Base-by-base conservation (phyloP, 129 eudicot species). In the Silybum marianum region DNA sequence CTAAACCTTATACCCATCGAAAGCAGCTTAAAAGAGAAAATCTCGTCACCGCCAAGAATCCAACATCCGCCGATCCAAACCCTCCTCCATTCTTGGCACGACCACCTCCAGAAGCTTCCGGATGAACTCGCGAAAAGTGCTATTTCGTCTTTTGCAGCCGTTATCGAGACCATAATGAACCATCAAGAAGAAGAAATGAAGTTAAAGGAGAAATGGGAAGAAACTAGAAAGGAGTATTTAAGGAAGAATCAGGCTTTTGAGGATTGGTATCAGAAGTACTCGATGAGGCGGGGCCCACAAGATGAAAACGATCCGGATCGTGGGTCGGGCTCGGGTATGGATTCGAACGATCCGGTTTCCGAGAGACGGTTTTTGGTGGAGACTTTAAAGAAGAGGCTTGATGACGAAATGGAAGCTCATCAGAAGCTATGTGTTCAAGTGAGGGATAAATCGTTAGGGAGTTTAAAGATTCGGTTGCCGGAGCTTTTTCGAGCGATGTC, bases 131-230 rank as follows among this genome's bases (percentile, higher is more conserved):
- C 96, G 1, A 95, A 84, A 83, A 89, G 92, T 26, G 97, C 98
- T 0, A 89, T 95, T 54, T 42, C 89, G 0, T 95, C 98, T 10
- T 95, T 92, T 78, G 88, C 90, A 4, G 97, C 97, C 1, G 96
- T 95, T 36, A 90, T 95, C 22, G 87, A 88, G 80, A 89, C 98
- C 76, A 95, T 95, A 25, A 80, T 90, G 48, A 34, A 84, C 42
- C 96, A 95, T 65, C 98, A 92, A 63, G 97, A 95, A 25, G 97
- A 95, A 75, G 98, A 95, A 75, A 95, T 92, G 98, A 95, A 89
- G 88, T 76, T 89, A 40, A 95, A 89, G 85, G 97, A 95, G 30
- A 92, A 82, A 80, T 92, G 92, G 42, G 97, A 92, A 82, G 98
- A 95, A 39, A 92, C 97, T 0, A 89, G 90, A 76, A 92, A 84